Evolutionary conservation across 345 rosid genomes (phyloP), one percentile per base, ranked within the genome.

Genomic region (Ceriops decandra): DNA sequence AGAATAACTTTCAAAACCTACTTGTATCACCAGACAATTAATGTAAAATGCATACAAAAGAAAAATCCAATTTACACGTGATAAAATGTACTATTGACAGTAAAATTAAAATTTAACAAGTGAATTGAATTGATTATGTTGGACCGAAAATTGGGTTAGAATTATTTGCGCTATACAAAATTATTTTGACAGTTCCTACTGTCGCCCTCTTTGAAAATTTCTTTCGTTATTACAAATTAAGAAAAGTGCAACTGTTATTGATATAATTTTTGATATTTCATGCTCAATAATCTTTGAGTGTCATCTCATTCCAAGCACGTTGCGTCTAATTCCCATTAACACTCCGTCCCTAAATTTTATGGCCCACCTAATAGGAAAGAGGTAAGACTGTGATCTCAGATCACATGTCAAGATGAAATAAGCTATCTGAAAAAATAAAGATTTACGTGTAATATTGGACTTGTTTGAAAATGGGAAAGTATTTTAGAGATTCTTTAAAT

Each of bases 1-100:
- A 27, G 63, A 53, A 66, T 72, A 32, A 66, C 17, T 72, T 42
- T 66, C 65, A 66, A 32, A 72, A 35, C 60, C 66, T 59, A 51
- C 30, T 24, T 52, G n/a, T 24, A 8, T 31, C 15, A 47, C 32
- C 59, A 57, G 24, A 13, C 28, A 10, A 24, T 33, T 62, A 62
- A 53, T 69, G n/a, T 22, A 0, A 58, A 68, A 28, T 30, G 16
- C 16, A 38, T 30, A 8, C 20, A 24, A 35, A 35, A 31, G 20
- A 22, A 4, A 13, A 35, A 22, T 56, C 10, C 30, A 56, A 27
- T 56, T 56, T 24, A 56, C 10, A 26, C 24, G 59, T 24, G 30
- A 21, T 16, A 11, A 13, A 42, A 42, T 42, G 49, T 56, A 56
- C 28, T 4, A 16, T 56, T 56, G 22, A 7, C 59, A 22, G 59